Evolutionary conservation across 805 yeast genomes (phyloP), one percentile per base, ranked within the genome.

Genomic region (Spathaspora gorwiae): DNA sequence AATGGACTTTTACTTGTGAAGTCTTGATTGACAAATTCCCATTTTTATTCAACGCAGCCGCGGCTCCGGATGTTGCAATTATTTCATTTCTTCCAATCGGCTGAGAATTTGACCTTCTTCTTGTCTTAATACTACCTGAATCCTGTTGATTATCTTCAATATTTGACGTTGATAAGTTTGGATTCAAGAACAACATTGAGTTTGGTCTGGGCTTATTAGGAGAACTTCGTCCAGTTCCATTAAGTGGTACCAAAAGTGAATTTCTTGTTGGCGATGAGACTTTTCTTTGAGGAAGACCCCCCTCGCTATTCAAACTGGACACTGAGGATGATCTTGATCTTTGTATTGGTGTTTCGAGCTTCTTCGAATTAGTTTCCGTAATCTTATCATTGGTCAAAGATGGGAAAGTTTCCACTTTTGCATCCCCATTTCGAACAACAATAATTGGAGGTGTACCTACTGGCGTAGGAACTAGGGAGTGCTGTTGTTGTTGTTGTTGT

Each of bases 101-200:
- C 44, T 68, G 73, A 6, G 74, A 68, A 46, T 60, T 66, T 5
- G 74, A 61, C 40, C 74, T 56, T 11, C 62, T 57, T 11, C 74
- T 61, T 11, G 40, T 40, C 13, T 19, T 27, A 13, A 39, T 40
- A 29, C 26, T 13, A 7, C 39, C 26, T 36, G 41, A 12, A 24
- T 10, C 14, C 9, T 14, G 5, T 7, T 14, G 6, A 13, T 9
- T 34, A 24, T 29, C 24, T 7, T 38, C 42, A 10, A 43, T 29
- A 34, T 33, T 44, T 5, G 47, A 39, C 9, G 50, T 34, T 1
- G 62, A 56, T 6, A 46, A 42, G 34, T 57, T 60, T 5, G 51
- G 27, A 38, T 54, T 52, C 31, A 59, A 36, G 41, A 60, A 64
- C 2, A 65, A 46, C 56, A 57, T 55, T 7, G 69, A 64, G 14